Evolutionary conservation across 129 eudicot genomes (phyloP).

Genomic region (Centrapalus pauciflorus): DNA sequence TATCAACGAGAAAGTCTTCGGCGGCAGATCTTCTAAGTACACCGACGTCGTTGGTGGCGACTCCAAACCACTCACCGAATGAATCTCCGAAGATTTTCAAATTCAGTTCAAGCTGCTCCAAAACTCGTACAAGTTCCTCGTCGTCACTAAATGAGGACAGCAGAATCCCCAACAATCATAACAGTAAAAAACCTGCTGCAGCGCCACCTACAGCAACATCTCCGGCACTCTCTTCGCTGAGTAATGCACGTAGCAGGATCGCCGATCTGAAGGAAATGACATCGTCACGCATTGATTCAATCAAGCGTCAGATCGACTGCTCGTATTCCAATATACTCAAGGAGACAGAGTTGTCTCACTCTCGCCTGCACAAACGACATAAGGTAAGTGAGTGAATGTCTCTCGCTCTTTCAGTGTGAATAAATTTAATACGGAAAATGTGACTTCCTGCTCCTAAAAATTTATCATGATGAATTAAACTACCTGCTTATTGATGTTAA

Average conservation of each 20-base stretch:
- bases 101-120: constrained; percentile 33
- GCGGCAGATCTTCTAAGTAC: constrained; percentile 31
- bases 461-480: neutral
- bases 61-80: constrained; percentile 17
- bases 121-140: neutral
- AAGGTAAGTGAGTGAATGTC: constrained; percentile 35
- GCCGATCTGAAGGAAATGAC: constrained; percentile 59
- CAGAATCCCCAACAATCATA: constrained; percentile 1
- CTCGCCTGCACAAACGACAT: constrained; percentile 68
- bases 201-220: constrained; percentile 3
- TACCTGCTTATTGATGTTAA: neutral
- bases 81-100: constrained; percentile 43
- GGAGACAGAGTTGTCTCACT: constrained; percentile 52
- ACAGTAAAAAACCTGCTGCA: neutral
- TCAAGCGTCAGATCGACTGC: constrained; percentile 50
- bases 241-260: constrained; percentile 26
- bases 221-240: constrained; percentile 28
- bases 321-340: constrained; percentile 54
- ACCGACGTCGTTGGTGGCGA: constrained; percentile 20
- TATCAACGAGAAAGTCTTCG: constrained; percentile 35
- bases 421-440: neutral
- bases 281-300: constrained; percentile 46
- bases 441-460: neutral
- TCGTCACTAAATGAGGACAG: constrained; percentile 27
- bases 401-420: neutral